Conservation (phyloP, 2,329 filamentous ascomycete species). For the Reticulascus tulasneorum region DNA sequence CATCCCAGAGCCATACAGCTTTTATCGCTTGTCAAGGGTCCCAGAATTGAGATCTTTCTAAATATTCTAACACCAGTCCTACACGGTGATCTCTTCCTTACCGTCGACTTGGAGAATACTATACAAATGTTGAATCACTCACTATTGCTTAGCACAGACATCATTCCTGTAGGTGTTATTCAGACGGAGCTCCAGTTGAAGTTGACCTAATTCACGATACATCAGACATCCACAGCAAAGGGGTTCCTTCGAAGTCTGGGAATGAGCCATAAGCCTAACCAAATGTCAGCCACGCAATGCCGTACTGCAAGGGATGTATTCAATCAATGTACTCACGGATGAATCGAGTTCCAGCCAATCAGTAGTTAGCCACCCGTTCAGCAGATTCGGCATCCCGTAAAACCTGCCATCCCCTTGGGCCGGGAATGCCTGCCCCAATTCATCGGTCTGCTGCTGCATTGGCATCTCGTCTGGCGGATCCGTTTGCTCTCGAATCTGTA, state of each 20-base stretch:
- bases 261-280: constrained; percentile 14
- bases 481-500: neutral
- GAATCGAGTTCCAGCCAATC: constrained; percentile 26
- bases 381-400: constrained; percentile 10
- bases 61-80: too few species aligned
- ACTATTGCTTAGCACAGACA: too few species aligned
- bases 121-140: too few species aligned
- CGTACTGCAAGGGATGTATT: neutral
- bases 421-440: constrained; percentile 3
- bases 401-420: constrained; percentile 4
- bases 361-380: constrained; percentile 23
- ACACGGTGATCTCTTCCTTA: too few species aligned
- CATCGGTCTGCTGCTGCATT: neutral
- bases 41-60: too few species aligned
- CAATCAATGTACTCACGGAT: constrained; percentile 16
- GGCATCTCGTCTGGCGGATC: neutral
- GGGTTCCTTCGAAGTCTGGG: constrained; percentile 10
- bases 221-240: constrained; percentile 11
- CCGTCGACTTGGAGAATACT: too few species aligned
- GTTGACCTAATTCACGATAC: neutral
- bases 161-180: too few species aligned
- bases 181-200: too few species aligned
- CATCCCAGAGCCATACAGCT: too few species aligned
- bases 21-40: too few species aligned
- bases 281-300: constrained; percentile 5